Evolutionary conservation across 192 early-diverging fungal genomes (phyloP).

Genomic region (Coemansia sp.): DNA sequence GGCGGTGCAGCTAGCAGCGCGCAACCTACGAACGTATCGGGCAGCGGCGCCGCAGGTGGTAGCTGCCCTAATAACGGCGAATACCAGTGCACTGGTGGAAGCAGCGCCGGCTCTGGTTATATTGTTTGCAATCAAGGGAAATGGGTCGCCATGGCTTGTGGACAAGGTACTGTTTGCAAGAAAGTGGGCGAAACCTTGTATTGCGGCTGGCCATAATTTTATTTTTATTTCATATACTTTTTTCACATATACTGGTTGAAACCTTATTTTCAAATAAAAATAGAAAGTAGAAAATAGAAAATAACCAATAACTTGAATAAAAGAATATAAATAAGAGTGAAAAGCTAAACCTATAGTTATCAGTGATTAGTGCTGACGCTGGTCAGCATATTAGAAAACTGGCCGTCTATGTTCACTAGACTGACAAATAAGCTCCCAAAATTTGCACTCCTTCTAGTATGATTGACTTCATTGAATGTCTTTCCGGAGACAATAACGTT

Average conservation of each 20-base stretch:
- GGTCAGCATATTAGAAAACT: background rate
- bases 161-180: background rate
- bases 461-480: no score
- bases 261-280: background rate
- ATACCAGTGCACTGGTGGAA: background rate
- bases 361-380: no score
- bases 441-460: background rate
- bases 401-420: background rate
- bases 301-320: no score
- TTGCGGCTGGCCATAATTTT: constrained; percentile 1
- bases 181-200: background rate
- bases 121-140: constrained; percentile 5
- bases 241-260: background rate
- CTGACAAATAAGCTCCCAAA: background rate
- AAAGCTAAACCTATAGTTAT: background rate
- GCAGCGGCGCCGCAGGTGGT: background rate
- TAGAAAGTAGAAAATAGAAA: background rate
- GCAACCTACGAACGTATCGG: constrained; percentile 3
- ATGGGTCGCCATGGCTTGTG: constrained; percentile 10
- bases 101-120: background rate
- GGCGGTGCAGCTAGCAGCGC: background rate
- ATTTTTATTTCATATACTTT: background rate
- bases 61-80: background rate
- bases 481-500: background rate
- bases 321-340: no score